These are phyloP conservation scores for Maudiozyma humilis DNA, from an alignment of 1,139 yeast genomes.

Conservation along the genomic window DNA sequence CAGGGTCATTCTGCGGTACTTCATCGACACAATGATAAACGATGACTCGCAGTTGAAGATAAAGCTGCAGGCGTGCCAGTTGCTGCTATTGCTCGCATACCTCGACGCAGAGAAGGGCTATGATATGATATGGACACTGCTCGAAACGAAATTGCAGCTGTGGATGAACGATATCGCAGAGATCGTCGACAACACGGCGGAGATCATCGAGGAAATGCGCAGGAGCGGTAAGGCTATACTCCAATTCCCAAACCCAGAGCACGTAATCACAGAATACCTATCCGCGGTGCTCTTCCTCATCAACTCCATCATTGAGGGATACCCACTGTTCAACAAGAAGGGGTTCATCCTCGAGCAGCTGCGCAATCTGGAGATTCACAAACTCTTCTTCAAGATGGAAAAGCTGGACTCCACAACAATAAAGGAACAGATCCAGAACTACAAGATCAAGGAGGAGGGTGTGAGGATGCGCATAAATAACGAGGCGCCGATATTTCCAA, in stretches of 20 bases:
- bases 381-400: constrained; percentile 11
- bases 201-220: background rate
- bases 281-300: constrained; percentile 19
- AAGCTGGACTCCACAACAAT: constrained; percentile 9
- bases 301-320: constrained; percentile 23
- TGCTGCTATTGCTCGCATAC: constrained; percentile 21
- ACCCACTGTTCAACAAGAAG: constrained; percentile 17
- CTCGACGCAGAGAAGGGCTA: constrained; percentile 19
- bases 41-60: constrained; percentile 13
- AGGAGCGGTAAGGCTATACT: background rate
- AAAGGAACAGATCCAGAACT: constrained; percentile 26
- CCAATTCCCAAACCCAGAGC: constrained; percentile 6
- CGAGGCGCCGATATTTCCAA: constrained; percentile 8
- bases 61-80: constrained; percentile 18
- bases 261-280: constrained; percentile 10
- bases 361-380: constrained; percentile 19
- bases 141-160: constrained; percentile 7
- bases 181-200: constrained; percentile 8
- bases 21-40: constrained; percentile 12
- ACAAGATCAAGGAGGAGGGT: constrained; percentile 12
- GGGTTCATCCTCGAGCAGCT: constrained; percentile 12
- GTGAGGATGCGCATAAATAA: constrained; percentile 6
- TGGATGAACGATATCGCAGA: constrained; percentile 11
- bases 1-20: constrained; percentile 11
- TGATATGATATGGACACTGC: constrained; percentile 12